Evolutionary conservation across 1,284 basidiomycete species (phyloP).

Genomic region (Boletus calvinii): DNA sequence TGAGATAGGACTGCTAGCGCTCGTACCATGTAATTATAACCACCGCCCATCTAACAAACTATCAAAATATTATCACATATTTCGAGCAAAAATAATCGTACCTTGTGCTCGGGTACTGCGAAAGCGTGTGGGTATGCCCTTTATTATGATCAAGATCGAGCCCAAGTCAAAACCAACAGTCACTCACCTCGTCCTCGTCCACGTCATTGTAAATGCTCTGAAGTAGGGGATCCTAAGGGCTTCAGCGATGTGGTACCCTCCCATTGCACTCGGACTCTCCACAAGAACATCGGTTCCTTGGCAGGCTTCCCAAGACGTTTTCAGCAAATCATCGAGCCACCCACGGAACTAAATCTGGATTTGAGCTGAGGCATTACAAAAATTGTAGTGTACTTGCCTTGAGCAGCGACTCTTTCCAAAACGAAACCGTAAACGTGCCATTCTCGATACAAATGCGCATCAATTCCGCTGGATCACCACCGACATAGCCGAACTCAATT

Average conservation of each 20-base stretch:
- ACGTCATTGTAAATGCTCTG: slow-evolving; percentile 87
- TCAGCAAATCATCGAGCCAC: slow-evolving; percentile 94
- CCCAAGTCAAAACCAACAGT: neutral
- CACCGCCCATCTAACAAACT: slow-evolving; percentile 76
- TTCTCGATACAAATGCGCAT: slow-evolving; percentile 96
- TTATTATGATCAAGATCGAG: slow-evolving; percentile 11
- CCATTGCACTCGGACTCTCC: slow-evolving; percentile 96
- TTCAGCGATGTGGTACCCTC: slow-evolving; percentile 98
- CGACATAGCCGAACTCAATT: slow-evolving; percentile 91
- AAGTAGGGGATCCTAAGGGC: slow-evolving; percentile 92
- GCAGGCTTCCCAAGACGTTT: slow-evolving; percentile 94
- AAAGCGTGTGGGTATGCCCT: slow-evolving; percentile 98
- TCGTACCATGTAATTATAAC: slow-evolving; percentile 95
- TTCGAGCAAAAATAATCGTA: slow-evolving; percentile 27
- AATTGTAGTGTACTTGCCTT: slow-evolving; percentile 55
- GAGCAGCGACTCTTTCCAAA: slow-evolving; percentile 85
- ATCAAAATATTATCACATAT: slow-evolving; percentile 18
- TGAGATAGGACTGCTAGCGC: neutral
- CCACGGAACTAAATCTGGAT: slow-evolving; percentile 73
- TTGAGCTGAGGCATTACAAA: slow-evolving; percentile 1
- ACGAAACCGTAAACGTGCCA: slow-evolving; percentile 93
- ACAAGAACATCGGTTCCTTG: slow-evolving; percentile 91
- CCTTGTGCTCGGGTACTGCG: slow-evolving; percentile 90
- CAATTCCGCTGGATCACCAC: slow-evolving; percentile 95
- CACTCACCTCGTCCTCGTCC: slow-evolving; percentile 68